phyloP scores from a whole-genome alignment of 129 eudicot genomes.

The Oenanthe sinensis region DNA sequence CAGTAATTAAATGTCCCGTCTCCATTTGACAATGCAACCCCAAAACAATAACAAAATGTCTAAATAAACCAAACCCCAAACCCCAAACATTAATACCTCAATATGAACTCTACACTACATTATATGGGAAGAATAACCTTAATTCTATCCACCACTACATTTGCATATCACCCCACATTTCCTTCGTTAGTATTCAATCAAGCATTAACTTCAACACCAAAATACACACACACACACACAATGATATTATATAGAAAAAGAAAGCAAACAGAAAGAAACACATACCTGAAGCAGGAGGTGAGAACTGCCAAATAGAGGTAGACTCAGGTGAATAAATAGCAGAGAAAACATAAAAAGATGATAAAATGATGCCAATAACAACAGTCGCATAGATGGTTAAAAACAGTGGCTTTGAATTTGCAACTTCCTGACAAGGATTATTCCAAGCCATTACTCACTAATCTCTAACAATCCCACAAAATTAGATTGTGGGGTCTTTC shows the following conservation, averaged over 20 bases:
- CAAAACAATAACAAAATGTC: background rate
- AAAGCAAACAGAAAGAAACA: background rate
- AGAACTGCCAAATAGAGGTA: constrained; percentile 28
- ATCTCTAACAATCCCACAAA: background rate
- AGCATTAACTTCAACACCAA: background rate
- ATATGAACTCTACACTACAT: background rate
- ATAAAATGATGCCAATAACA: constrained; percentile 58
- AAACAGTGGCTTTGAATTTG: constrained; percentile 82
- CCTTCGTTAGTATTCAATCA: background rate
- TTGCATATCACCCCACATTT: background rate
- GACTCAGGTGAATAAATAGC: constrained; percentile 62
- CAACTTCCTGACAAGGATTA: constrained; percentile 44
- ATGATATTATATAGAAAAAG: background rate
- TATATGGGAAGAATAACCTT: background rate
- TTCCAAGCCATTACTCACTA: constrained; percentile 50
- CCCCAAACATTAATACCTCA: background rate
- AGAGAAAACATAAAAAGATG: constrained; percentile 74
- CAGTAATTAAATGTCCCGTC: background rate
- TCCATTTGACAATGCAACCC: background rate
- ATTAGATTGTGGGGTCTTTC: constrained; percentile 4
- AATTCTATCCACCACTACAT: background rate
- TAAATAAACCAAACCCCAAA: background rate
- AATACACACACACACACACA: background rate
- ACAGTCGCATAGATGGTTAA: constrained; percentile 76
- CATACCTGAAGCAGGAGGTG: constrained; percentile 30